Evolutionary conservation across 176 grass and related monocot species (phyloP).

Genomic region (Carex parvula): DNA sequence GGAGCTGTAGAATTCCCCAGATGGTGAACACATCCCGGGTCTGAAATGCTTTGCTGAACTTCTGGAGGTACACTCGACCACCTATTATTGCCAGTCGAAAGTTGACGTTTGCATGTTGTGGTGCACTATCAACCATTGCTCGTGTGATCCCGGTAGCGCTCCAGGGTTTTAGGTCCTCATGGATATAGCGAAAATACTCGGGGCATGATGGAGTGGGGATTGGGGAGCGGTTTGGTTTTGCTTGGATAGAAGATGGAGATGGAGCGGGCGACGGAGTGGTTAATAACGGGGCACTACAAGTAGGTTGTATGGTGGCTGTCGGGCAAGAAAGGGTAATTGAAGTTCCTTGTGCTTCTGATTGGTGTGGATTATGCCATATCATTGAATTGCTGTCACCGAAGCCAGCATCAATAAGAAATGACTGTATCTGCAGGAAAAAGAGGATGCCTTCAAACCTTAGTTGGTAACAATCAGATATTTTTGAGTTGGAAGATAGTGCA

Average conservation of each 20-base stretch:
- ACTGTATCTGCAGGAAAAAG: neutral
- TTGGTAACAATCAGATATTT: neutral
- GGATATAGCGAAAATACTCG: constrained; percentile 64
- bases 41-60: constrained; percentile 47
- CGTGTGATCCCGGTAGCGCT: constrained; percentile 33
- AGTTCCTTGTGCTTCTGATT: neutral
- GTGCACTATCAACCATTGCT: constrained; percentile 36
- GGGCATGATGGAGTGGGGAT: constrained; percentile 31
- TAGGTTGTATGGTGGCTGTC: neutral
- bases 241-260: neutral
- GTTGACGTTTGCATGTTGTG: constrained; percentile 34
- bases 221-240: neutral
- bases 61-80: constrained; percentile 56
- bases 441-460: neutral
- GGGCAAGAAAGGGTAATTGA: constrained; percentile 22
- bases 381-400: neutral
- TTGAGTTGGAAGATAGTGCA: neutral
- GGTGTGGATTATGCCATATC: neutral
- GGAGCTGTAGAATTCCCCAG: constrained; percentile 79
- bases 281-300: neutral
- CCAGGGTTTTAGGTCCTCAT: constrained; percentile 59
- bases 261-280: neutral
- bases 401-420: neutral
- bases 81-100: constrained; percentile 52
- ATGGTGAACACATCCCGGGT: constrained; percentile 65